A percentile compares a stretch with the other conserved stretches of the same genome.
phyloP scores from a whole-genome alignment of 495 filamentous ascomycete genomes.

The Cercophora samala region DNA sequence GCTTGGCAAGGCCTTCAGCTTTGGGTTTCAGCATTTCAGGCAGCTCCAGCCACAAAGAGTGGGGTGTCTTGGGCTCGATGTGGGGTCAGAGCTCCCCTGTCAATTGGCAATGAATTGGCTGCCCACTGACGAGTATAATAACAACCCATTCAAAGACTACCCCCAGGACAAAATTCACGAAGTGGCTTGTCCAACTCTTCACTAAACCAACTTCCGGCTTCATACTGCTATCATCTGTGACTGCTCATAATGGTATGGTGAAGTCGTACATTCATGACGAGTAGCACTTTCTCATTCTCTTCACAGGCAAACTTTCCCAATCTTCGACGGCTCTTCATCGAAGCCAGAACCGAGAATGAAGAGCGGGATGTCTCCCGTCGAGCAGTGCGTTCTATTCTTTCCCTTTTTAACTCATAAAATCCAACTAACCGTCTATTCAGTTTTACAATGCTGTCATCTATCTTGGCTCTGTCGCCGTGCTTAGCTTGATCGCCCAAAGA shows the following conservation, averaged over 20 bases:
- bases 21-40: background rate
- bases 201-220: too few relatives aligned
- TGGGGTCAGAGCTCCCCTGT: background rate
- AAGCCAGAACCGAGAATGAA: conserved; percentile 88
- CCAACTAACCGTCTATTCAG: conserved; percentile 43
- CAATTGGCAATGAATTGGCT: background rate
- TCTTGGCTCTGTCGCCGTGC: conserved; percentile 88
- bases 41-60: conserved; percentile 27
- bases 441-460: conserved; percentile 98
- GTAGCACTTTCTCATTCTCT: too few relatives aligned
- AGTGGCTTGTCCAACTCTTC: too few relatives aligned
- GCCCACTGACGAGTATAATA: background rate
- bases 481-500: conserved; percentile 82
- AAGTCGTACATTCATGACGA: too few relatives aligned
- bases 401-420: background rate
- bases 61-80: background rate
- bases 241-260: background rate
- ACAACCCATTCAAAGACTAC: background rate
- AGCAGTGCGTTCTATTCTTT: conserved; percentile 59
- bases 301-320: conserved; percentile 84
- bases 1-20: conserved; percentile 13
- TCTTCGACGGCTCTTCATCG: conserved; percentile 91
- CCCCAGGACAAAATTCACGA: too few relatives aligned
- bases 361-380: conserved; percentile 91
- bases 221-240: too few relatives aligned